Evolutionary conservation across 2,329 filamentous ascomycete species (phyloP).

Genomic region (Stachybotrys echinatus): DNA sequence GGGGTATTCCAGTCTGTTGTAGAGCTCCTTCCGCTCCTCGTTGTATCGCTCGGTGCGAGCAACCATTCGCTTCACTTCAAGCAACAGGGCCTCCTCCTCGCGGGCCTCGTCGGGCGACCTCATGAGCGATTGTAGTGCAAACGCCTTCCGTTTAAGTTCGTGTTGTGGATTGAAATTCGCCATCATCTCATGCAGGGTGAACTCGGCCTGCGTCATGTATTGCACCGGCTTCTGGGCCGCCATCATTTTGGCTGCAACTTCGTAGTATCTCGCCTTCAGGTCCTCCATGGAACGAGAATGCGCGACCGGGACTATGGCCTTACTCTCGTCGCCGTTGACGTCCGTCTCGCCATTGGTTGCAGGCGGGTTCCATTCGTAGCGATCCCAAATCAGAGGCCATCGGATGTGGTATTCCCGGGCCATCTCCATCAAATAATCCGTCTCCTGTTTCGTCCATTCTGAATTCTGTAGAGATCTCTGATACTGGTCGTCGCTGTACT

Average conservation of each 20-base stretch:
- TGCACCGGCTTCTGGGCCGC: slow-evolving; percentile 72
- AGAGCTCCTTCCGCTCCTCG: slow-evolving; percentile 81
- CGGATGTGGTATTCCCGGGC: slow-evolving; percentile 77
- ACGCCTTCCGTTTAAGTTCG: slow-evolving; percentile 76
- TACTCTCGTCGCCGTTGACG: slow-evolving; percentile 40
- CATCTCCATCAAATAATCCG: slow-evolving; percentile 78
- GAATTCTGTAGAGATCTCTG: slow-evolving; percentile 63
- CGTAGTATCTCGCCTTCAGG: slow-evolving; percentile 86
- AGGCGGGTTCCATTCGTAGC: slow-evolving; percentile 68
- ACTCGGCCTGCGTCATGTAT: slow-evolving; percentile 84
- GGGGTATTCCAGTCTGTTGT: slow-evolving; percentile 80
- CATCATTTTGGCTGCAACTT: slow-evolving; percentile 78
- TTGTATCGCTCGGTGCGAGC: slow-evolving; percentile 81
- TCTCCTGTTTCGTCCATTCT: slow-evolving; percentile 90
- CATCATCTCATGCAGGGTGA: slow-evolving; percentile 77
- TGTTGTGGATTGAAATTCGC: slow-evolving; percentile 76
- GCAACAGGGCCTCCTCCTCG: slow-evolving; percentile 83
- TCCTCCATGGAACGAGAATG: slow-evolving; percentile 74
- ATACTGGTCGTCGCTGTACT: slow-evolving; percentile 87
- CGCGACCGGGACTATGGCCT: slow-evolving; percentile 47
- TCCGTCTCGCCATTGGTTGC: slow-evolving; percentile 39
- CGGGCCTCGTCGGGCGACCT: slow-evolving; percentile 82
- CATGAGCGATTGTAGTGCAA: slow-evolving; percentile 73
- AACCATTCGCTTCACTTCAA: slow-evolving; percentile 89
- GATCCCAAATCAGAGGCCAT: slow-evolving; percentile 88